These are phyloP conservation scores for Avena eriantha DNA, from an alignment of 176 grass and related monocot species.

Conservation along the genomic window DNA sequence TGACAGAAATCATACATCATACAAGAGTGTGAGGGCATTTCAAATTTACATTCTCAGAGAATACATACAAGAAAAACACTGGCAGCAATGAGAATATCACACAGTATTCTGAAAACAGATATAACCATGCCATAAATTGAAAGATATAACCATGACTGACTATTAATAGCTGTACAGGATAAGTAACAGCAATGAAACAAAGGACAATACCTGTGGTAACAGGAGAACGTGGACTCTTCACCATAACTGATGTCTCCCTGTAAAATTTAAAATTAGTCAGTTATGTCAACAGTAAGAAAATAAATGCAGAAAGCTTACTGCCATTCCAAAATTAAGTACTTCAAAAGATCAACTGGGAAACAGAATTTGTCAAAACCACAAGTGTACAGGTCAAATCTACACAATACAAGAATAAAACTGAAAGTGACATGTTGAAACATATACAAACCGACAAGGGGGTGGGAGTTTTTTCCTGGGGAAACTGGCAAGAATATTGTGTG, in stretches of 20 bases:
- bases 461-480: neutral
- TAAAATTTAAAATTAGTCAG: conserved; percentile 47
- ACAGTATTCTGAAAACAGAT: conserved; percentile 16
- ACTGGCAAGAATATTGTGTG: neutral
- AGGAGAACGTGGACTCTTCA: conserved; percentile 68
- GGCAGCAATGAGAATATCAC: conserved; percentile 21
- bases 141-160: neutral
- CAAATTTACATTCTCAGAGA: conserved; percentile 11
- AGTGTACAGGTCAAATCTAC: neutral
- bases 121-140: conserved; percentile 14
- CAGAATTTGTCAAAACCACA: conserved; percentile 32
- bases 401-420: neutral
- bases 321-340: conserved; percentile 23
- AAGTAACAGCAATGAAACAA: conserved; percentile 32
- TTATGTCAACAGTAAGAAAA: conserved; percentile 16
- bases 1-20: neutral
- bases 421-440: neutral
- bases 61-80: neutral
- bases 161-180: conserved; percentile 16
- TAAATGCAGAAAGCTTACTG: conserved; percentile 29
- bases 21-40: conserved; percentile 27
- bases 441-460: neutral
- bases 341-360: conserved; percentile 26
- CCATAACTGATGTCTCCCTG: conserved; percentile 61
- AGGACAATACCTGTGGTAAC: conserved; percentile 67